Percentiles rank a stretch among this genome's conserved stretches.
Evolutionary conservation across 2,329 filamentous ascomycete genomes (phyloP).

Genomic region (Colletotrichum trifolii): DNA sequence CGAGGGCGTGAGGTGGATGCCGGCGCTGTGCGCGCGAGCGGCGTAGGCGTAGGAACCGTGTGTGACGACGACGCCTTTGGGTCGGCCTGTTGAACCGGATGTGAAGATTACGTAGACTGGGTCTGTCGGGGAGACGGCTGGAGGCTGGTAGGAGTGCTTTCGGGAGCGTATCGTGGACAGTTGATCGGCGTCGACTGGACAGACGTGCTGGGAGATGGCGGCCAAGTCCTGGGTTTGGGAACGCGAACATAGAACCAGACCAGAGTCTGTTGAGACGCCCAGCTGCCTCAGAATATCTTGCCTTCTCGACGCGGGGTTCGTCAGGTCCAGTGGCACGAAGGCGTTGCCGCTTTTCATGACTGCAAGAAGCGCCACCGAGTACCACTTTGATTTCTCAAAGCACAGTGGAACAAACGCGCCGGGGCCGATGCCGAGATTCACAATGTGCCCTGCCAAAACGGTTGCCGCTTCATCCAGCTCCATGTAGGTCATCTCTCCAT

Average conservation of each 20-base stretch:
- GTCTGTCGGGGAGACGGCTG: not conserved
- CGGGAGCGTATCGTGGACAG: not conserved
- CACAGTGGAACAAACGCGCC: constrained; percentile 41
- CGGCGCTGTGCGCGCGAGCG: constrained; percentile 3
- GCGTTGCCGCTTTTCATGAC: constrained; percentile 47
- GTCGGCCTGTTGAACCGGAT: constrained; percentile 41
- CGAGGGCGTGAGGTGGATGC: not conserved
- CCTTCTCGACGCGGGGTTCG: not conserved
- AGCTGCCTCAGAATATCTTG: constrained; percentile 22
- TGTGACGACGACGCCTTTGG: constrained; percentile 33
- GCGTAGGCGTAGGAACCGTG: constrained; percentile 38
- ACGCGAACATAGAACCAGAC: constrained; percentile 6
- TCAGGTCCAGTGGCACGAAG: constrained; percentile 44
- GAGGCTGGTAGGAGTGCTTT: not conserved
- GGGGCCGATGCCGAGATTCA: constrained; percentile 36
- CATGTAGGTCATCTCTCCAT: constrained; percentile 30
- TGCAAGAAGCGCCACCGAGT: constrained; percentile 43
- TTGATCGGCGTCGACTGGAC: not conserved
- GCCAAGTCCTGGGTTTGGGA: not conserved
- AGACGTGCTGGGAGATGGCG: not conserved
- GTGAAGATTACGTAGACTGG: constrained; percentile 41
- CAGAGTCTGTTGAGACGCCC: not conserved
- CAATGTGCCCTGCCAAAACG: constrained; percentile 4
- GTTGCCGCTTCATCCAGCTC: constrained; percentile 23
- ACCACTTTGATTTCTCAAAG: constrained; percentile 44